phyloP scores from a whole-genome alignment of 208 protist species.

The Leishmania guyanensis region DNA sequence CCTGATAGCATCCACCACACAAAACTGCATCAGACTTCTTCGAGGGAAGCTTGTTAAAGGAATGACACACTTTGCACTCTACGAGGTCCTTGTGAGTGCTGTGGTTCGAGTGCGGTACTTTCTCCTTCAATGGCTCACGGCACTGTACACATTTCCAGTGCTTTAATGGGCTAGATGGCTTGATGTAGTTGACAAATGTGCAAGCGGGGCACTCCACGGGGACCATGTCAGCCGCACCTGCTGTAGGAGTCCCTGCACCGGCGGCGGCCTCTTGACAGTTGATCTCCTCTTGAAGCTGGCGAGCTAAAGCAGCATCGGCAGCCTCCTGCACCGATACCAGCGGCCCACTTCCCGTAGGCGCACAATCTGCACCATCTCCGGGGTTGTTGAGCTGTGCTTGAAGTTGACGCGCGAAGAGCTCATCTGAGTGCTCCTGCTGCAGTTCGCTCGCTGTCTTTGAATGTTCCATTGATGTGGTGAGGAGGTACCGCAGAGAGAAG shows the following conservation, averaged over 20 bases:
- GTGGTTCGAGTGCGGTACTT: not conserved
- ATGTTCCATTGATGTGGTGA: slow-evolving; percentile 43
- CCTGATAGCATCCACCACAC: slow-evolving; percentile 67
- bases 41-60: slow-evolving; percentile 55
- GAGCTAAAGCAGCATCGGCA: slow-evolving; percentile 33
- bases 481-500: not conserved
- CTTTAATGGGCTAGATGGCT: slow-evolving; percentile 34
- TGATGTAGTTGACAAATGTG: slow-evolving; percentile 62
- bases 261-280: slow-evolving; percentile 27
- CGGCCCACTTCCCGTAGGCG: not conserved
- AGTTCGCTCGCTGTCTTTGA: slow-evolving; percentile 41
- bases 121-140: slow-evolving; percentile 34
- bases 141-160: slow-evolving; percentile 64
- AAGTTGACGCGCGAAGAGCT: slow-evolving; percentile 55
- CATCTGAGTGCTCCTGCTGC: slow-evolving; percentile 62
- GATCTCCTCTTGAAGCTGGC: slow-evolving; percentile 38
- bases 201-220: slow-evolving; percentile 54
- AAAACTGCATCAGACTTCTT: slow-evolving; percentile 62
- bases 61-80: slow-evolving; percentile 58
- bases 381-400: slow-evolving; percentile 60
- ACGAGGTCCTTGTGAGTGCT: slow-evolving; percentile 25
- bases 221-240: not conserved
- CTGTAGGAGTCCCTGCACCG: not conserved
- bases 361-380: not conserved
- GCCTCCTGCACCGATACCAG: slow-evolving; percentile 16